Base-by-base conservation (phyloP, 2,329 filamentous ascomycete genomes). In the Kalmusia sp. region DNA sequence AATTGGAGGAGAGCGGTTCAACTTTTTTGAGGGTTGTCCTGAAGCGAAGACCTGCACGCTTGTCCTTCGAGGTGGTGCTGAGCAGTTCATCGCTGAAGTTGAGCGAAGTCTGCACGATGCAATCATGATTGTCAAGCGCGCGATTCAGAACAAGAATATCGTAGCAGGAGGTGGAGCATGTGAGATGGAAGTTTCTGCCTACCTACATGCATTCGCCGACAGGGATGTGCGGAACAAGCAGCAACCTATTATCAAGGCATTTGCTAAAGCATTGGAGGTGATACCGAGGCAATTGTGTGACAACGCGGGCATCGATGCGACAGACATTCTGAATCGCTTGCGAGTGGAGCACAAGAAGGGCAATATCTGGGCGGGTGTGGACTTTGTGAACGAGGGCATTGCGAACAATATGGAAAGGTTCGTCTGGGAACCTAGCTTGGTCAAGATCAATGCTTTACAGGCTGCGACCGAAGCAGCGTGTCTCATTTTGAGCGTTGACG, bases 101-200 rank as follows among this genome's bases (percentile, higher is more conserved):
- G 95, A 99, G 82, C 91, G 95, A 61, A 96, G 92, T 72, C 85
- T 99, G 63, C 95, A 99, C 82, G 95, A 99, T 71, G 95, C 95
- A 66, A 98, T 99, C 78, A 99, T 99, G 95, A 96, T 99, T 70
- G 95, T 99, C 72, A 98, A 98, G 86, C 92, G 96, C 57, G 92
- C 95, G 24, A 92, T 98, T 77, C 92, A 91, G 81, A 96, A 98
- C 82, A 89, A 89, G 71, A 90, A 86, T 72, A 96, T 99, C 62
- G 95, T 99, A 22, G 95, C 93, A 39, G 95, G 95, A 67, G 95
- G 95, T 67, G 95, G 95, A 73, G 93, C 95, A 15, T 87, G 84
- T 68, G 95, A 99, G 82, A 98, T 99, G 93, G 95, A 98, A 76
- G 78, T 98, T 47, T 97, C 93, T 6, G 90, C 92, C 33, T 96